A percentile compares a stretch with the other conserved stretches of the same genome.
Evolutionary conservation across 2,329 filamentous ascomycete species (phyloP).

Genomic region (Samsoniella hepiali): DNA sequence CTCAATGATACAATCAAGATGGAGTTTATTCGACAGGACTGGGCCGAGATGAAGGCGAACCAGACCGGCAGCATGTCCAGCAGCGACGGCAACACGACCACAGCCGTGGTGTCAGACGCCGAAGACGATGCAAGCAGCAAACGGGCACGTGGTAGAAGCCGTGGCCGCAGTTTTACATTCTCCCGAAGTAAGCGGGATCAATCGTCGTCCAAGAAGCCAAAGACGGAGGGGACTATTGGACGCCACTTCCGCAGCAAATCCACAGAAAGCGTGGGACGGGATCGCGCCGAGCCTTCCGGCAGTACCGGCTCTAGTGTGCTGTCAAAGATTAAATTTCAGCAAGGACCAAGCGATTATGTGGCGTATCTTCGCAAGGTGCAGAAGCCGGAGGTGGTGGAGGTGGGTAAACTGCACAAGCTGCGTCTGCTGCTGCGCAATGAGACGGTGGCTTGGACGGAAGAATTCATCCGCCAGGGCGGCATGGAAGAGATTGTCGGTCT

Average conservation of each 20-base stretch:
- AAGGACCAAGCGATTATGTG: constrained; percentile 80
- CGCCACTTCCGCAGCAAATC: constrained; percentile 71
- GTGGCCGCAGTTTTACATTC: constrained; percentile 77
- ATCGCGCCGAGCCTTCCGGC: constrained; percentile 50
- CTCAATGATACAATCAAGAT: constrained; percentile 88
- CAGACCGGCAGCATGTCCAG: constrained; percentile 40
- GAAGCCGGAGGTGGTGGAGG: constrained; percentile 79
- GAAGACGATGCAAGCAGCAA: constrained; percentile 48
- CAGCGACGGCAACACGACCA: constrained; percentile 30
- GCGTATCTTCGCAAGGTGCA: constrained; percentile 76
- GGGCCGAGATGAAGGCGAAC: constrained; percentile 61
- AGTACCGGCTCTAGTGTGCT: constrained; percentile 57
- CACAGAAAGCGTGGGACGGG: constrained; percentile 63
- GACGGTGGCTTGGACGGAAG: constrained; percentile 91
- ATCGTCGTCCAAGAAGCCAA: constrained; percentile 67
- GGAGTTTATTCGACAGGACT: constrained; percentile 90
- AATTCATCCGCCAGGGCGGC: constrained; percentile 83
- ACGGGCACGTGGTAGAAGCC: constrained; percentile 44
- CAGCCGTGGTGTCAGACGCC: constrained; percentile 40
- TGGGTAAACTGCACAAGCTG: constrained; percentile 93
- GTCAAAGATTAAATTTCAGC: constrained; percentile 68
- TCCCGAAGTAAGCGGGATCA: constrained; percentile 62
- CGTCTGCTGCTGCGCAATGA: constrained; percentile 87
- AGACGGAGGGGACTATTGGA: constrained; percentile 58
- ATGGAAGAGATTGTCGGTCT: constrained; percentile 89